Conservation (phyloP, 352 stramenopile genomes). For the Pythium brassicae region DNA sequence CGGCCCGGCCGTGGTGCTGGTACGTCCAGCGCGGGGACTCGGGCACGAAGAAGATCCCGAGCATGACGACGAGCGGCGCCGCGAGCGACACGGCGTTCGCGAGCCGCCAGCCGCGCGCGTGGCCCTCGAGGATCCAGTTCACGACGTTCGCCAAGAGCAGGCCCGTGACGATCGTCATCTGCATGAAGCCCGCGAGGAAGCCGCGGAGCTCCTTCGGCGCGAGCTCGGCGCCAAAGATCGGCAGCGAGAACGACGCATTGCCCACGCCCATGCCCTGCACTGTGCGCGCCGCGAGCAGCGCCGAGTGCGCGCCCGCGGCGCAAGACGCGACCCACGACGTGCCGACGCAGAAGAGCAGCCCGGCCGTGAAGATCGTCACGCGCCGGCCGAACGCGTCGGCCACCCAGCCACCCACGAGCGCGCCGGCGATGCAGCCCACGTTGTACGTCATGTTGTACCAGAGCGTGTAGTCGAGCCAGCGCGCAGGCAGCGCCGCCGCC, state of each 20-base stretch:
- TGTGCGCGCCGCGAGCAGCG: constrained; percentile 12
- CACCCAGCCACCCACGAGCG: constrained; percentile 8
- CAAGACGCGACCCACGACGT: constrained; percentile 12
- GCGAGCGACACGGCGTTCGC: constrained; percentile 15
- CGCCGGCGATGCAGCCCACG: constrained; percentile 7
- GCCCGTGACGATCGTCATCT: constrained; percentile 28
- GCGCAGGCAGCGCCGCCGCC: constrained; percentile 6
- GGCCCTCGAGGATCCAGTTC: constrained; percentile 5
- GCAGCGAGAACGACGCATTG: constrained; percentile 25
- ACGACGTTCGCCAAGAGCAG: constrained; percentile 25
- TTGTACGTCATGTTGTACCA: constrained; percentile 45
- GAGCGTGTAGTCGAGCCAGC: constrained; percentile 28
- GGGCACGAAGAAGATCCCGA: constrained; percentile 12
- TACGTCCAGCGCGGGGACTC: constrained; percentile 7
- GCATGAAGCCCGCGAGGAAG: constrained; percentile 33
- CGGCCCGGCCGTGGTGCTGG: background rate
- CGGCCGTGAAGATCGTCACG: constrained; percentile 16
- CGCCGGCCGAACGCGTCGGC: constrained; percentile 18
- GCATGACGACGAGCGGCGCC: constrained; percentile 16
- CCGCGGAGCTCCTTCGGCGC: constrained; percentile 31
- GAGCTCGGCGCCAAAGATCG: constrained; percentile 27
- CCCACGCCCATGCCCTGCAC: constrained; percentile 21
- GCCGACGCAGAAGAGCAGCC: constrained; percentile 20
- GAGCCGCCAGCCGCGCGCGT: constrained; percentile 13
- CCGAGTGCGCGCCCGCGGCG: background rate